Evolutionary conservation across 208 protist genomes (phyloP).

Genomic region (Leishmania gerbilli): DNA sequence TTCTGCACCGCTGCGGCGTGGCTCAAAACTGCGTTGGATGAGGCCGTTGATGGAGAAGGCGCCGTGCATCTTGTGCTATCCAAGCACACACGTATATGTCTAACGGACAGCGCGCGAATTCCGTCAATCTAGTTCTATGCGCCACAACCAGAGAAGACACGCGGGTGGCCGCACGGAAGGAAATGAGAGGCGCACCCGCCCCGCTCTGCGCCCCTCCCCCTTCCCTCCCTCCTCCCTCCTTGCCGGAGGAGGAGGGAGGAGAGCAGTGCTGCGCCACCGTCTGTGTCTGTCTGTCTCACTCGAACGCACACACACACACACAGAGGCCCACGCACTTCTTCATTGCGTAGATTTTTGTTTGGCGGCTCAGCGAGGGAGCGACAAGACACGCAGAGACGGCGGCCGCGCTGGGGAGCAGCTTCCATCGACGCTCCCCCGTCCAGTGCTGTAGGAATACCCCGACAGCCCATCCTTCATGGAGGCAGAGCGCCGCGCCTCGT

Average conservation of each 20-base stretch:
- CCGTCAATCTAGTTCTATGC: too few species aligned
- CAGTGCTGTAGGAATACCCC: slow-evolving; percentile 13
- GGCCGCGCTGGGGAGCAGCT: slow-evolving; percentile 52
- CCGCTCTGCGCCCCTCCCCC: too few species aligned
- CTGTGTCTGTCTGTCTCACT: not conserved
- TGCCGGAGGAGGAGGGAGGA: too few species aligned
- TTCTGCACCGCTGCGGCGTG: not conserved
- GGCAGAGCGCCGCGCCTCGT: slow-evolving; percentile 20
- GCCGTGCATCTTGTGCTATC: too few species aligned
- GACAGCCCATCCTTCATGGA: slow-evolving; percentile 44
- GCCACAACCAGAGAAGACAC: too few species aligned
- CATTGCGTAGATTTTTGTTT: not conserved
- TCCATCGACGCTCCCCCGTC: slow-evolving; percentile 50
- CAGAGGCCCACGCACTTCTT: not conserved
- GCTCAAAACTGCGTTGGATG: too few species aligned
- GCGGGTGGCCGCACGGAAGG: too few species aligned
- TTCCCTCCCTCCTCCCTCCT: not conserved
- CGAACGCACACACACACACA: not conserved
- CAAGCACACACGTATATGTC: too few species aligned
- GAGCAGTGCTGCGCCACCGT: not conserved
- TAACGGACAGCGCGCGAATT: too few species aligned
- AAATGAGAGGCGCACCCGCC: too few species aligned
- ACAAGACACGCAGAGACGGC: slow-evolving; percentile 37
- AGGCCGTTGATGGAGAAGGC: too few species aligned
- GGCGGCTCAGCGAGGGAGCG: slow-evolving; percentile 1